Conservation (phyloP, 208 protist genomes). For the Trypanosoma theileri region DNA sequence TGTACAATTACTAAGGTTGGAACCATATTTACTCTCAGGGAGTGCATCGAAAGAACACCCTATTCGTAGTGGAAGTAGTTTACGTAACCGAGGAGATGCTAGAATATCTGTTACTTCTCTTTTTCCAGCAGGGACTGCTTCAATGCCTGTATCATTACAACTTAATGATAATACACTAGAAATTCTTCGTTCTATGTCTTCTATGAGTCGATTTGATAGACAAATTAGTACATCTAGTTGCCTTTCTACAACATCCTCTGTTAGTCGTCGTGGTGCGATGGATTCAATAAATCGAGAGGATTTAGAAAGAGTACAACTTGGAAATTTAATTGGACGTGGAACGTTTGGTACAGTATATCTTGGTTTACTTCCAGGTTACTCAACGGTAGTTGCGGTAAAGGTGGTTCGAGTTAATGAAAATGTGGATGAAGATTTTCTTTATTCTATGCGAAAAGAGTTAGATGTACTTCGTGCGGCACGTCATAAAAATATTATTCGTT, state of each 20-base stretch:
- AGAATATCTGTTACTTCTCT: not conserved
- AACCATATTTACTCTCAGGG: slow-evolving; percentile 17
- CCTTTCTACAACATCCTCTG: slow-evolving; percentile 46
- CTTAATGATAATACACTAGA: slow-evolving; percentile 35
- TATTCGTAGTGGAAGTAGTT: not conserved
- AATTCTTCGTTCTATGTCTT: slow-evolving; percentile 15
- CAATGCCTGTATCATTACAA: slow-evolving; percentile 1
- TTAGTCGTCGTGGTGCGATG: slow-evolving; percentile 41
- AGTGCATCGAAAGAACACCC: not conserved
- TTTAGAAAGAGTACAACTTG: slow-evolving; percentile 24
- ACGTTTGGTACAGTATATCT: slow-evolving; percentile 63
- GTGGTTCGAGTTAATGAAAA: slow-evolving; percentile 40
- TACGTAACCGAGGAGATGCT: not conserved
- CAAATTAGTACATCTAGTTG: slow-evolving; percentile 34
- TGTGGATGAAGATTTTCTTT: slow-evolving; percentile 37
- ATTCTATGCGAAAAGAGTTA: slow-evolving; percentile 54
- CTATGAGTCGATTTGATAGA: slow-evolving; percentile 9
- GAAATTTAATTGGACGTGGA: slow-evolving; percentile 57
- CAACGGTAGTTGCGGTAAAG: slow-evolving; percentile 64
- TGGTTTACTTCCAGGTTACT: slow-evolving; percentile 47
- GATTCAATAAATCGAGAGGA: slow-evolving; percentile 45
- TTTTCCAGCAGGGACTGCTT: not conserved
- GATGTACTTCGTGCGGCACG: slow-evolving; percentile 51
- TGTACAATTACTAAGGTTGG: slow-evolving; percentile 38
- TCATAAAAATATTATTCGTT: slow-evolving; percentile 78